phyloP scores from a whole-genome alignment of 495 filamentous ascomycete species.

The Neurospora sp. region DNA sequence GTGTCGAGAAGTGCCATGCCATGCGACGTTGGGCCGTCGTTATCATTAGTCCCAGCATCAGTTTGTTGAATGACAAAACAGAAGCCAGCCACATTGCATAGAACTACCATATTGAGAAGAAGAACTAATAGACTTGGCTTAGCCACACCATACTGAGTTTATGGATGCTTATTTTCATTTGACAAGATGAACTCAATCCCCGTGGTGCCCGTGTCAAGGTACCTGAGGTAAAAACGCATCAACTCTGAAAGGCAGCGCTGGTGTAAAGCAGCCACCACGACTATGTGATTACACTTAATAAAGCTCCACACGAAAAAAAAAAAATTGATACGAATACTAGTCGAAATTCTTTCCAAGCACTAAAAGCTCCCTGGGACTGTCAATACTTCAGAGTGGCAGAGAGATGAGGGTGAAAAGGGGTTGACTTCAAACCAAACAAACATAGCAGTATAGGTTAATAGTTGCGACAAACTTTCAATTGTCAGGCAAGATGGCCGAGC shows the following conservation, averaged over 20 bases:
- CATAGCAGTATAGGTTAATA: background rate
- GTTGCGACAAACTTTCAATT: background rate
- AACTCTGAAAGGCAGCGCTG: background rate
- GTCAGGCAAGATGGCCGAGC: constrained; percentile 16
- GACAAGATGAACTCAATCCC: too few species aligned
- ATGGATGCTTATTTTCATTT: too few species aligned
- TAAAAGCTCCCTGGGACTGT: background rate
- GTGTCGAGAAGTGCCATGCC: background rate
- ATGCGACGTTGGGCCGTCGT: background rate
- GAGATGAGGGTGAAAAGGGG: background rate
- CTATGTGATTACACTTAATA: background rate
- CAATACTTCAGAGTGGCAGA: background rate
- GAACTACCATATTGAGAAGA: too few species aligned
- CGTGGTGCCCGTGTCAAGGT: too few species aligned
- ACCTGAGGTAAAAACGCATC: too few species aligned
- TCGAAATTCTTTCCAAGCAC: background rate
- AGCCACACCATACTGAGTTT: too few species aligned
- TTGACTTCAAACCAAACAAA: accelerated
- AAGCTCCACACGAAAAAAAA: background rate
- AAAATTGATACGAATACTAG: accelerated
- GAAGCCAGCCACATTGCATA: too few species aligned
- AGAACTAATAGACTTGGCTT: too few species aligned
- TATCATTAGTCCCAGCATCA: background rate
- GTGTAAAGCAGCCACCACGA: background rate
- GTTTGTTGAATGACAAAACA: too few species aligned